Conservation (phyloP, 2,329 filamentous ascomycete species). For the Trichophyton simii region DNA sequence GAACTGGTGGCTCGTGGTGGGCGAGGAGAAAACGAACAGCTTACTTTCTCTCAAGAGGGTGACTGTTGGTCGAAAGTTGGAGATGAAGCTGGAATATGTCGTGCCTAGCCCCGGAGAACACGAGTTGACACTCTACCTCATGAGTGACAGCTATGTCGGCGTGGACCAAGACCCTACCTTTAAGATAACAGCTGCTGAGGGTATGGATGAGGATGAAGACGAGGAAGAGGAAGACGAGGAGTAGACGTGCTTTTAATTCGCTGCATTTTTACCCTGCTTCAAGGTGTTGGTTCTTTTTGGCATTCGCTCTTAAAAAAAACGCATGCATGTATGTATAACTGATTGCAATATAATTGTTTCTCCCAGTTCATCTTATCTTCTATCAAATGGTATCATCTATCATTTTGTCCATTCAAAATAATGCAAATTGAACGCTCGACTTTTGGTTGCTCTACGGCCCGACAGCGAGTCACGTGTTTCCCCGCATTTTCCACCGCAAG, state of each 20-base stretch:
- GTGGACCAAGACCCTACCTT: conserved; percentile 94
- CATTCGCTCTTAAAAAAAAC: not conserved
- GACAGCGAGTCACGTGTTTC: not conserved
- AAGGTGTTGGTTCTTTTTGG: not conserved
- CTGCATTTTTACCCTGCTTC: not conserved
- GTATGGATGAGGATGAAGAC: conserved; percentile 87
- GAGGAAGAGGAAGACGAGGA: conserved; percentile 39
- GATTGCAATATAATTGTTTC: not conserved
- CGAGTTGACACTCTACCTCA: conserved; percentile 79
- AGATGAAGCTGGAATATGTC: conserved; percentile 73
- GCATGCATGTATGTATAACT: not conserved
- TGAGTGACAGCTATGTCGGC: conserved; percentile 94
- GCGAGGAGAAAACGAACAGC: conserved; percentile 77
- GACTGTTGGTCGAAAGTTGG: conserved; percentile 66
- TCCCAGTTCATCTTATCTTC: not conserved
- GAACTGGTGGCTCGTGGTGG: conserved; percentile 97
- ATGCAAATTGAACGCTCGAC: not conserved
- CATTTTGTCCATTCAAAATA: not conserved
- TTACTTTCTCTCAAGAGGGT: conserved; percentile 90
- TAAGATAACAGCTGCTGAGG: conserved; percentile 71
- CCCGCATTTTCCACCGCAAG: not conserved
- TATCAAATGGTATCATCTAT: not conserved
- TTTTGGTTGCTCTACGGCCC: not conserved
- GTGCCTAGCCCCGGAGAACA: conserved; percentile 77
- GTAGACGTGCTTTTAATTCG: not conserved